These are phyloP conservation scores for Senna tora DNA, from an alignment of 306 rosid species.

Conservation along the genomic window DNA sequence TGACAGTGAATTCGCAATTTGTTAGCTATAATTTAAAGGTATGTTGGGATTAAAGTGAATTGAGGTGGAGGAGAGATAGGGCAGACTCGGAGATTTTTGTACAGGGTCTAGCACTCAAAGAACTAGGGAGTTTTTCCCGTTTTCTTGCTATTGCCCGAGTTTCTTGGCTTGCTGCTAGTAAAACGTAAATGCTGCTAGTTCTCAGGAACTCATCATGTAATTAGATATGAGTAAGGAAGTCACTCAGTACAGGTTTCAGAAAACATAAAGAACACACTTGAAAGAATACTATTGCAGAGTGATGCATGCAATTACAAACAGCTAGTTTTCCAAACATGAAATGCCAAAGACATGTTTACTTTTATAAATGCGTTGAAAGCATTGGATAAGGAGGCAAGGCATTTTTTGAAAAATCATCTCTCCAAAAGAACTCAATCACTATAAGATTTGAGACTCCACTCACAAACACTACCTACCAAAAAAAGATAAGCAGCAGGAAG, in stretches of 20 bases:
- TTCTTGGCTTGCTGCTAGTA: background rate
- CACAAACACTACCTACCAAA: background rate
- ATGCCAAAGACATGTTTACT: constrained; percentile 1
- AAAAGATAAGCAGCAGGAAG: constrained; percentile 8
- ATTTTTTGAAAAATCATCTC: background rate
- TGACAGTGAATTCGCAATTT: background rate
- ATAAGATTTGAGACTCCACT: background rate
- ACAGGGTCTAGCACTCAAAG: too few species aligned
- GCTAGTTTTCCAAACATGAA: background rate
- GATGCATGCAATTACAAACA: background rate
- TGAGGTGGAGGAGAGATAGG: background rate
- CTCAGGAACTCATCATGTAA: background rate
- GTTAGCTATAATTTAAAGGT: background rate
- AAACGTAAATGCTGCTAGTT: background rate
- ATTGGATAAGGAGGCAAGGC: background rate
- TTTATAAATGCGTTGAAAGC: background rate
- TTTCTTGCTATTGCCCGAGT: background rate
- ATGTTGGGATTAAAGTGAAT: too few species aligned
- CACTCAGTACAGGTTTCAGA: background rate
- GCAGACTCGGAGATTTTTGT: background rate
- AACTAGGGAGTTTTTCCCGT: background rate
- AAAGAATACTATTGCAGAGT: background rate
- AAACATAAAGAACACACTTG: constrained; percentile 5
- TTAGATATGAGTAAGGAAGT: background rate
- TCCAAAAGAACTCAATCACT: background rate